Evolutionary conservation across 2,329 filamentous ascomycete genomes (phyloP).

Genomic region (Hansfordia pulvinata): DNA sequence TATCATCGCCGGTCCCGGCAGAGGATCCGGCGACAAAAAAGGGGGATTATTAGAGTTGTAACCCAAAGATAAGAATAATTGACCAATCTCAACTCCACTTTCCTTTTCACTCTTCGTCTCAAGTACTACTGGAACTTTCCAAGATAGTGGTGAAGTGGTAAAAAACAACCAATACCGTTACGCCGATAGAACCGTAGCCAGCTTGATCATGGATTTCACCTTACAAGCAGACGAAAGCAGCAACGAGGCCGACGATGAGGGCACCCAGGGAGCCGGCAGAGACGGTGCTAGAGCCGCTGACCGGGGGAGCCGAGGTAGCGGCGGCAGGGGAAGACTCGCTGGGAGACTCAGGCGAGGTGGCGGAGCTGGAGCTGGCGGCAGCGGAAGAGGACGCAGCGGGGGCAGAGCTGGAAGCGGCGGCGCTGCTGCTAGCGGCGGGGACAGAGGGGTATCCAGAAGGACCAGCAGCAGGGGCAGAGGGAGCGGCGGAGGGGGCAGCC

Average conservation of each 20-base stretch:
- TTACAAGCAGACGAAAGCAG: conserved; percentile 21
- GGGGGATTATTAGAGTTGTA: too few species aligned
- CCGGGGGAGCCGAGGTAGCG: conserved; percentile 12
- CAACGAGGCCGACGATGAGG: conserved; percentile 18
- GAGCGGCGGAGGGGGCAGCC: neutral
- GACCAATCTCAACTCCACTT: too few species aligned
- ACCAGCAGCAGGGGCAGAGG: conserved; percentile 2
- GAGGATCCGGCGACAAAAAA: too few species aligned
- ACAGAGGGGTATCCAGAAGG: conserved; percentile 2
- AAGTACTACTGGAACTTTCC: too few species aligned
- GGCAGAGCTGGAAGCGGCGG: conserved; percentile 4
- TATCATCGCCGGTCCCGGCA: too few species aligned
- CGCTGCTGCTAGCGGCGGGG: conserved; percentile 3
- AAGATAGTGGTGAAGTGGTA: too few species aligned
- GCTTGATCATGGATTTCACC: too few species aligned
- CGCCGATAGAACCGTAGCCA: too few species aligned
- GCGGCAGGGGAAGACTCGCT: conserved; percentile 13
- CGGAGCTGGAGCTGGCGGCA: conserved; percentile 10
- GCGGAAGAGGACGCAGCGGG: conserved; percentile 11
- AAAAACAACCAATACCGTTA: too few species aligned
- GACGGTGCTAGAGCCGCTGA: conserved; percentile 16
- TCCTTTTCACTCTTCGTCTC: too few species aligned
- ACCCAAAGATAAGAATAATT: too few species aligned
- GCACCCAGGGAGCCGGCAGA: conserved; percentile 18
- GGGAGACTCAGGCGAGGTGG: conserved; percentile 12